These are phyloP conservation scores for Encephalitozoon hellem DNA, from an alignment of 371 early-diverging fungal genomes.

Conservation along the genomic window DNA sequence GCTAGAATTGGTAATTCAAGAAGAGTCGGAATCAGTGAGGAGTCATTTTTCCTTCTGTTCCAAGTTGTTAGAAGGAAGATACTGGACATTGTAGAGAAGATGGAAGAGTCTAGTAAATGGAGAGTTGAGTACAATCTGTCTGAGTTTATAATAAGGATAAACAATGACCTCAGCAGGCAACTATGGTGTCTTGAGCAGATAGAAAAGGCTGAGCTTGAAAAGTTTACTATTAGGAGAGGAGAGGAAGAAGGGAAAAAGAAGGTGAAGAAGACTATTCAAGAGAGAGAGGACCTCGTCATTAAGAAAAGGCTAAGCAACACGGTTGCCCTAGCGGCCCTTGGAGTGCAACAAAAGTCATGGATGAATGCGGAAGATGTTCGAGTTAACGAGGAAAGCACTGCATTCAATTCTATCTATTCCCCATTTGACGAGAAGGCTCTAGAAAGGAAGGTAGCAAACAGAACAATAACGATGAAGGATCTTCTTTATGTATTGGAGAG, in stretches of 20 bases:
- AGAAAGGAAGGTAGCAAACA: conserved; percentile 46
- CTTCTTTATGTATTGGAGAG: conserved; percentile 58
- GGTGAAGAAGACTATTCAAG: conserved; percentile 57
- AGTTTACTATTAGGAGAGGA: conserved; percentile 51
- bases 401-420: conserved; percentile 55
- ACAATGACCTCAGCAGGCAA: conserved; percentile 61
- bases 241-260: conserved; percentile 58
- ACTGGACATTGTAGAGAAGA: conserved; percentile 56
- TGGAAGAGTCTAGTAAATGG: conserved; percentile 53
- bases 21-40: conserved; percentile 46
- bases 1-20: conserved; percentile 47
- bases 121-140: conserved; percentile 48
- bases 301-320: conserved; percentile 60
- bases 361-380: conserved; percentile 43
- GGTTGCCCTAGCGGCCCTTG: conserved; percentile 61
- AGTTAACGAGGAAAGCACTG: conserved; percentile 46
- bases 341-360: conserved; percentile 60
- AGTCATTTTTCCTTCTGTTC: conserved; percentile 52
- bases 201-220: conserved; percentile 58
- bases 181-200: conserved; percentile 61
- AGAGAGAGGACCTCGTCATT: conserved; percentile 61
- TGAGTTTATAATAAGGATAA: conserved; percentile 51
- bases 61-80: conserved; percentile 57
- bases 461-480: conserved; percentile 59
- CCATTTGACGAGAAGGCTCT: conserved; percentile 57